These are phyloP conservation scores for Colletotrichum kahawae DNA, from an alignment of 2,329 filamentous ascomycete genomes.

Conservation along the genomic window DNA sequence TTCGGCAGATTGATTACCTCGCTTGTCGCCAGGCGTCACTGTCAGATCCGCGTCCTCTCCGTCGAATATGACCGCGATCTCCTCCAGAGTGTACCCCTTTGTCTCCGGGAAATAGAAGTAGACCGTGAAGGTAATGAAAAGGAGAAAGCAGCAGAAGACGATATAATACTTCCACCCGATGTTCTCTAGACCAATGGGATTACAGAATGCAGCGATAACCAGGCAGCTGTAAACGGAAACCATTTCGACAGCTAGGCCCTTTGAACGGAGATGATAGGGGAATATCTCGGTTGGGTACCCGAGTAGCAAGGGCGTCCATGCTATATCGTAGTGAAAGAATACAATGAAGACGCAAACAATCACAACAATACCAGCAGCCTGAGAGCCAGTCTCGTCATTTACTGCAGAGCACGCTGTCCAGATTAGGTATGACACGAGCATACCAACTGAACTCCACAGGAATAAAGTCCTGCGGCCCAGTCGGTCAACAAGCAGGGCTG, in stretches of 20 bases:
- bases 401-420: slow-evolving; percentile 39
- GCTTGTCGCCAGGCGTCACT: too few species aligned
- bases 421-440: slow-evolving; percentile 39
- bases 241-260: slow-evolving; percentile 7
- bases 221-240: slow-evolving; percentile 17
- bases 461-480: slow-evolving; percentile 36
- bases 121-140: slow-evolving; percentile 33
- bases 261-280: slow-evolving; percentile 24
- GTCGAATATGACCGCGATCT: neutral
- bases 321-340: slow-evolving; percentile 40
- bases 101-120: slow-evolving; percentile 43
- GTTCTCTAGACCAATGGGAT: slow-evolving; percentile 41
- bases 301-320: slow-evolving; percentile 36
- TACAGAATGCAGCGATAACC: slow-evolving; percentile 43
- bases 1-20: too few species aligned
- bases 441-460: slow-evolving; percentile 33
- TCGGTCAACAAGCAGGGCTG: slow-evolving; percentile 30
- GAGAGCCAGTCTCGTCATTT: slow-evolving; percentile 5
- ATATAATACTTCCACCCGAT: slow-evolving; percentile 47
- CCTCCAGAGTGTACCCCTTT: slow-evolving; percentile 26
- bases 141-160: slow-evolving; percentile 40
- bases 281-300: slow-evolving; percentile 33
- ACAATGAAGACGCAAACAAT: slow-evolving; percentile 42
- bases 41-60: neutral
- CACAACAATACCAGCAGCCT: slow-evolving; percentile 24